These are phyloP conservation scores for Arachnomyces sp. DNA, from an alignment of 2,329 filamentous ascomycete species.

Conservation along the genomic window DNA sequence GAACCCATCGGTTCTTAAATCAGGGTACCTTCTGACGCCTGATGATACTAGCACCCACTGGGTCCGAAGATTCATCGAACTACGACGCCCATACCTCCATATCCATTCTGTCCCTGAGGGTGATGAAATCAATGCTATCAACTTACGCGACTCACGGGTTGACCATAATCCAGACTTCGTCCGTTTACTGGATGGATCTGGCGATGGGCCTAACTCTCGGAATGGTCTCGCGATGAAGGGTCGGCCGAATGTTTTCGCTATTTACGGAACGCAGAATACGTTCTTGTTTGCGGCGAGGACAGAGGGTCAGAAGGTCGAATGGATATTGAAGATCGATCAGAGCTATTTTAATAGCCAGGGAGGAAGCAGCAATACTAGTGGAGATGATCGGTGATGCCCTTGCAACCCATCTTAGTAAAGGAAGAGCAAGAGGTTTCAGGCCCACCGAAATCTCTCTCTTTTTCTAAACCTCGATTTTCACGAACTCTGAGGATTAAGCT, in stretches of 20 bases:
- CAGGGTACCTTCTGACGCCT: constrained; percentile 78
- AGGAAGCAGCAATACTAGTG: constrained; percentile 18
- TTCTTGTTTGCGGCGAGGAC: constrained; percentile 87
- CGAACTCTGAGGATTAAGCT: too few relatives aligned
- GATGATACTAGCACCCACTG: constrained; percentile 74
- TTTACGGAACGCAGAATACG: constrained; percentile 90
- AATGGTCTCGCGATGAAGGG: constrained; percentile 29
- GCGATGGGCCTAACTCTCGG: constrained; percentile 23
- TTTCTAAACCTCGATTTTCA: too few relatives aligned
- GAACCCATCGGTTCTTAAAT: constrained; percentile 72
- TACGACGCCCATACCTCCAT: constrained; percentile 84
- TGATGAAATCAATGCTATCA: constrained; percentile 84
- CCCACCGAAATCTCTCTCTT: too few relatives aligned
- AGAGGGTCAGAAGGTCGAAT: constrained; percentile 89
- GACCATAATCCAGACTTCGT: constrained; percentile 87
- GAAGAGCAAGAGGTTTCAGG: too few relatives aligned
- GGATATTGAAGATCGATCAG: constrained; percentile 93
- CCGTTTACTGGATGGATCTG: constrained; percentile 56
- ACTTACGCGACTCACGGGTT: constrained; percentile 79
- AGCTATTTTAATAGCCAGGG: constrained; percentile 48
- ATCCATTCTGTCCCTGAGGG: constrained; percentile 77
- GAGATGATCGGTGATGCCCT: constrained; percentile 14
- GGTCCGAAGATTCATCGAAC: constrained; percentile 87
- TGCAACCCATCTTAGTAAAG: too few relatives aligned
- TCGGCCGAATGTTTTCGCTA: constrained; percentile 73